Evolutionary conservation across 805 yeast species (phyloP).

Genomic region (Saccharomyces paradoxus): DNA sequence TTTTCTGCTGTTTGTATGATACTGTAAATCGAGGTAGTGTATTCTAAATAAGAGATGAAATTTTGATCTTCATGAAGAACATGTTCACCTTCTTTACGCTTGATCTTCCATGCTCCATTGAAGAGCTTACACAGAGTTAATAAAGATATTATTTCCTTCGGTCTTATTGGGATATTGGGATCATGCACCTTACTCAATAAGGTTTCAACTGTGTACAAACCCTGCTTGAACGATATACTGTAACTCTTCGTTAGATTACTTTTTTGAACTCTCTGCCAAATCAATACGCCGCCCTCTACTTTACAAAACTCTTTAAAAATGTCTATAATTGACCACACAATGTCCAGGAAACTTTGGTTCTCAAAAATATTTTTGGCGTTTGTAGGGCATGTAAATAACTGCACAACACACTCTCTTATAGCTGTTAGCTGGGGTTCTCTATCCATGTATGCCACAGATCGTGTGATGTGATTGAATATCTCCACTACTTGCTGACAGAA

Average conservation of each 20-base stretch:
- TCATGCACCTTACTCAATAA: constrained; percentile 29
- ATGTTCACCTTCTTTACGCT: constrained; percentile 60
- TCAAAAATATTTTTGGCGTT: constrained; percentile 48
- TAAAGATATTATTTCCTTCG: constrained; percentile 35
- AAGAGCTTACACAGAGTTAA: constrained; percentile 44
- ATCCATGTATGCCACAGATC: constrained; percentile 51
- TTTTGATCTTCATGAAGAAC: constrained; percentile 50
- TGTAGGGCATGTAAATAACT: constrained; percentile 83
- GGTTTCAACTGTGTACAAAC: constrained; percentile 30
- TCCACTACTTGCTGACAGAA: constrained; percentile 48
- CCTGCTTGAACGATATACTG: constrained; percentile 29
- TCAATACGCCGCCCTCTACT: constrained; percentile 29
- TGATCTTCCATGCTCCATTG: constrained; percentile 50
- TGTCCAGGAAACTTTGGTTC: constrained; percentile 32
- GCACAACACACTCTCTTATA: constrained; percentile 67
- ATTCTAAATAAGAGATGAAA: constrained; percentile 43
- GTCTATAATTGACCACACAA: constrained; percentile 40
- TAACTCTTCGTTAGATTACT: constrained; percentile 31
- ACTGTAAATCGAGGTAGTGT: constrained; percentile 37
- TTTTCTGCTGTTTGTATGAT: constrained; percentile 35
- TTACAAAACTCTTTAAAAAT: constrained; percentile 38
- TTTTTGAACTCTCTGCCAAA: constrained; percentile 30
- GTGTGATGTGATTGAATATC: constrained; percentile 44
- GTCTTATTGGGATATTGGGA: constrained; percentile 27
- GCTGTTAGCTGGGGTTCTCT: constrained; percentile 83